A percentile compares a stretch with the other conserved stretches of the same genome.
These are phyloP conservation scores for Myxozyma mucilagina DNA, from an alignment of 805 yeast species.

Conservation along the genomic window DNA sequence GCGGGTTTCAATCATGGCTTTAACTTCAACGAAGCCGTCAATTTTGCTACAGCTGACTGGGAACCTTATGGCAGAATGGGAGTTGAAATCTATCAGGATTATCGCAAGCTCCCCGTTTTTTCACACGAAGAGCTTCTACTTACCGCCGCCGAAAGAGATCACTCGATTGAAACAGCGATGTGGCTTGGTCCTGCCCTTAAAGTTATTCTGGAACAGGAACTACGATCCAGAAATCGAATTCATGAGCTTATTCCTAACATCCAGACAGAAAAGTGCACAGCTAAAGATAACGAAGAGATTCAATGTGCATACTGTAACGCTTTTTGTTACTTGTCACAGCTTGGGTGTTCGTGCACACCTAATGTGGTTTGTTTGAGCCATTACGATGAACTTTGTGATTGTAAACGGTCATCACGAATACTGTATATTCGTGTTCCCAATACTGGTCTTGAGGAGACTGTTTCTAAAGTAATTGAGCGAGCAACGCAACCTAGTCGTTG, in stretches of 20 bases:
- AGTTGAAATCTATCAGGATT: slow-evolving; percentile 36
- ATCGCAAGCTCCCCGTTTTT: slow-evolving; percentile 40
- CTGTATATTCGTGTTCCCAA: slow-evolving; percentile 47
- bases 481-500: slow-evolving; percentile 54
- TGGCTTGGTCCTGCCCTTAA: slow-evolving; percentile 34
- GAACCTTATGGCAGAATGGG: slow-evolving; percentile 39
- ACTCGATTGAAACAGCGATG: slow-evolving; percentile 30
- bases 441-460: slow-evolving; percentile 49
- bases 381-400: slow-evolving; percentile 25
- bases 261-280: not conserved
- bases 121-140: slow-evolving; percentile 41
- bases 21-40: slow-evolving; percentile 51
- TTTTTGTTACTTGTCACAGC: slow-evolving; percentile 31
- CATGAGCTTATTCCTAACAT: slow-evolving; percentile 13
- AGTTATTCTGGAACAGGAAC: slow-evolving; percentile 22
- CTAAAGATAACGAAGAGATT: slow-evolving; percentile 20
- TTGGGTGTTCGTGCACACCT: slow-evolving; percentile 19
- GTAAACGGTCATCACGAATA: slow-evolving; percentile 4
- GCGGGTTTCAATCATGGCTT: slow-evolving; percentile 88
- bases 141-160: slow-evolving; percentile 28
- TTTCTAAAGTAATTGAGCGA: slow-evolving; percentile 44
- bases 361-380: slow-evolving; percentile 27
- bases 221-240: slow-evolving; percentile 13
- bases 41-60: slow-evolving; percentile 47
- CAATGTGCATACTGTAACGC: slow-evolving; percentile 33